Percentiles rank a stretch among this genome's conserved stretches.
These are phyloP conservation scores for Discostella pseudostelligera DNA, from an alignment of 108 stramenopile species.

Conservation along the genomic window DNA sequence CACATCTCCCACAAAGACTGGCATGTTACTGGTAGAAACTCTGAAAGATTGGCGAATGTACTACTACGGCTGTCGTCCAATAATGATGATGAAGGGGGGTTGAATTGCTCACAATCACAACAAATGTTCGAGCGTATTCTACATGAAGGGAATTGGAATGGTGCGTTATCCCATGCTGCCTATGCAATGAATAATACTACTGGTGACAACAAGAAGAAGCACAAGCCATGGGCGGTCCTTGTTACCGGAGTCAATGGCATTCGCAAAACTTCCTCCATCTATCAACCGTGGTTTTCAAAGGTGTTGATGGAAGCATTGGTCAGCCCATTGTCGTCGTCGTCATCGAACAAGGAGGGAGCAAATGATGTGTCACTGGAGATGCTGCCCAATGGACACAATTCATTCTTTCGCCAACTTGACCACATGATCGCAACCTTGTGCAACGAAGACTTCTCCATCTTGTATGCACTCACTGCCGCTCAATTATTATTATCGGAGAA, in stretches of 20 bases:
- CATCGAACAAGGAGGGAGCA: neutral
- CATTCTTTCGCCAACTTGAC: conserved; percentile 89
- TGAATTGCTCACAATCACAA: conserved; percentile 25
- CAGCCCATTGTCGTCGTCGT: conserved; percentile 27
- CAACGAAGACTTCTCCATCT: conserved; percentile 71
- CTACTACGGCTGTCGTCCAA: no score
- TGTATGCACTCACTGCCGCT: conserved; percentile 63
- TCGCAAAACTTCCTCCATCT: conserved; percentile 81
- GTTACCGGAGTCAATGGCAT: conserved; percentile 91
- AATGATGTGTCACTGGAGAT: conserved; percentile 1
- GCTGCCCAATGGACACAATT: conserved; percentile 60
- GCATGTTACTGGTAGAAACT: conserved; percentile 51
- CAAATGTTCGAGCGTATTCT: conserved; percentile 59
- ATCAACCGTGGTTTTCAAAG: conserved; percentile 79
- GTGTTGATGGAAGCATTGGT: conserved; percentile 69
- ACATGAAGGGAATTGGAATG: conserved; percentile 83
- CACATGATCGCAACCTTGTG: conserved; percentile 82
- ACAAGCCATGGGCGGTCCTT: conserved; percentile 75
- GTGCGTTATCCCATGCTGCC: conserved; percentile 41
- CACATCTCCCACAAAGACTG: conserved; percentile 78
- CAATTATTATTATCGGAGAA: conserved; percentile 42
- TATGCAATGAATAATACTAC: conserved; percentile 1
- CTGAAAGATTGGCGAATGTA: conserved; percentile 46
- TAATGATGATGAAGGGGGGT: conserved; percentile 1
- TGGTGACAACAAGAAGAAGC: neutral